These are phyloP conservation scores for Pseudognaphalium luteoalbum DNA, from an alignment of 129 eudicot genomes.

Conservation along the genomic window DNA sequence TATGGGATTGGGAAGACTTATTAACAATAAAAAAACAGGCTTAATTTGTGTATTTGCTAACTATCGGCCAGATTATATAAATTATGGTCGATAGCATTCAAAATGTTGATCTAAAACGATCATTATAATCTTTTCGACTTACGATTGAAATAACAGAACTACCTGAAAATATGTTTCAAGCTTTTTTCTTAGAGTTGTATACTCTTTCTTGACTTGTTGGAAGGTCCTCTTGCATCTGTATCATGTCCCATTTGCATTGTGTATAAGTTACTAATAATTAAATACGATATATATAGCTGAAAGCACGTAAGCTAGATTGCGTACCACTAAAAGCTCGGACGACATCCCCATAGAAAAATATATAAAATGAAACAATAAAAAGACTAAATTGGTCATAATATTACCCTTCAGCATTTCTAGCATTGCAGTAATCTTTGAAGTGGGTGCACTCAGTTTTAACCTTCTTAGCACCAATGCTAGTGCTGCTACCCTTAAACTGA, in stretches of 20 bases:
- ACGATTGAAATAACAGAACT: neutral
- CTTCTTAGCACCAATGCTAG: constrained; percentile 88
- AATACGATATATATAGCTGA: too few relatives aligned
- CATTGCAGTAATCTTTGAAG: constrained; percentile 67
- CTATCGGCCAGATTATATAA: neutral
- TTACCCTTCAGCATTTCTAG: constrained; percentile 76
- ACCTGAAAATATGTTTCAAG: constrained; percentile 95
- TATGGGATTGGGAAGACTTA: neutral
- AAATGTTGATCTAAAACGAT: neutral
- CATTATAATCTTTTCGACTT: neutral
- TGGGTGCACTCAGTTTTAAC: constrained; percentile 76
- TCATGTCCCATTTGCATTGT: neutral
- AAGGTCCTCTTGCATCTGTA: constrained; percentile 84
- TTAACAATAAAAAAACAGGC: neutral
- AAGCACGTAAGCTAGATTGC: too few relatives aligned
- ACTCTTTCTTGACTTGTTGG: constrained; percentile 82
- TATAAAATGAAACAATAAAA: neutral
- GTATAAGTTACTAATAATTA: too few relatives aligned
- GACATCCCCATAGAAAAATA: neutral
- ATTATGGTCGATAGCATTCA: neutral
- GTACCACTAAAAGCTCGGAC: too few relatives aligned
- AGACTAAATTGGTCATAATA: neutral
- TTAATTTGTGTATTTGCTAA: neutral
- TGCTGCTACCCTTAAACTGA: constrained; percentile 84
- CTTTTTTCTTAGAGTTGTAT: constrained; percentile 69